Evolutionary conservation across 139 green algal genomes (phyloP).

Genomic region (Chlamydomonas eustigma): DNA sequence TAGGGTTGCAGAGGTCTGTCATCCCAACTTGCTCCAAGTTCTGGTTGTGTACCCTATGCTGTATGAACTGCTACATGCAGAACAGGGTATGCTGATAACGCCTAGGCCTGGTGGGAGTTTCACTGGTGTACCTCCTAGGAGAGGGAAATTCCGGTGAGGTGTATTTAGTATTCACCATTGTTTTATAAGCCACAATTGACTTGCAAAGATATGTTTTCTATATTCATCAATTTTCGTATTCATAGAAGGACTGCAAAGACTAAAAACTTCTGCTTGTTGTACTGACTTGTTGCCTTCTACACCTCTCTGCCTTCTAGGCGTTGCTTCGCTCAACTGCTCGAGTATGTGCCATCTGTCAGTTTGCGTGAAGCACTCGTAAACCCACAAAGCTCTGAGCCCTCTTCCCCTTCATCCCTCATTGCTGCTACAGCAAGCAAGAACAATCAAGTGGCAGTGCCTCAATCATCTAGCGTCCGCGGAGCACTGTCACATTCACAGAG

Average conservation of each 20-base stretch:
- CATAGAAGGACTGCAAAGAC: no score
- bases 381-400: background rate
- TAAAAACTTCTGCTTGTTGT: background rate
- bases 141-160: slow-evolving; percentile 18
- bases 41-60: slow-evolving; percentile 36
- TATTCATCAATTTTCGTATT: no score
- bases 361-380: slow-evolving; percentile 29
- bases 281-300: background rate
- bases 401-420: background rate
- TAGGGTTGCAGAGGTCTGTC: background rate
- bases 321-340: slow-evolving; percentile 29
- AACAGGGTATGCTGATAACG: no score
- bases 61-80: slow-evolving; percentile 27
- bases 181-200: no score
- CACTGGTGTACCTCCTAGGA: slow-evolving; percentile 23
- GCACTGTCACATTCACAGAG: no score
- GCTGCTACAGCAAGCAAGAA: background rate
- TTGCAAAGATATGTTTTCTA: no score
- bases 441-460: no score
- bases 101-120: no score
- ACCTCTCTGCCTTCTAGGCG: slow-evolving; percentile 19
- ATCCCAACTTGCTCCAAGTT: slow-evolving; percentile 28
- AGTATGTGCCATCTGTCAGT: slow-evolving; percentile 24
- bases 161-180: no score
- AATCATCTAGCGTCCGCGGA: no score